Conservation (phyloP, 352 stramenopile species). For the Globisporangium polare region DNA sequence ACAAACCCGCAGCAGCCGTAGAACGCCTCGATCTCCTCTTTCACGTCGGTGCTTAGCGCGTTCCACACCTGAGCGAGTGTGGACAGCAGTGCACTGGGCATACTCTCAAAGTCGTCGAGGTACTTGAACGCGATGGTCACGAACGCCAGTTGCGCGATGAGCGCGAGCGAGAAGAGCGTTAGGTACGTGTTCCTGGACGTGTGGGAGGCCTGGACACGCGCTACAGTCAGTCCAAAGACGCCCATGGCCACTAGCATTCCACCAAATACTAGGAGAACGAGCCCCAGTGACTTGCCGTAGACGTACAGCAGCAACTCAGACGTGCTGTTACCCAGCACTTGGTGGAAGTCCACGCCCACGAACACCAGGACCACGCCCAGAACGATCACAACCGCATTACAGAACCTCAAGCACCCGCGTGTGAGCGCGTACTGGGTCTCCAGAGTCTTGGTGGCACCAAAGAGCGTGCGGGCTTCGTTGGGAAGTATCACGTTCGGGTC, state of each 20-base stretch:
- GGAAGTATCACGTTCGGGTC: slow-evolving; percentile 26
- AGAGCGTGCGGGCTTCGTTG: slow-evolving; percentile 41
- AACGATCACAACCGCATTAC: slow-evolving; percentile 29
- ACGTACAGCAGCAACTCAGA: slow-evolving; percentile 44
- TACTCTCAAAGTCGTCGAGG: slow-evolving; percentile 32
- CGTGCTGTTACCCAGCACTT: slow-evolving; percentile 53
- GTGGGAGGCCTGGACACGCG: slow-evolving; percentile 25
- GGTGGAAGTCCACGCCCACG: slow-evolving; percentile 44
- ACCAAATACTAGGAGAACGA: slow-evolving; percentile 26
- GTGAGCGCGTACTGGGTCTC: slow-evolving; percentile 34
- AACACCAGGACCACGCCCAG: slow-evolving; percentile 43
- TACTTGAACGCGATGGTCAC: slow-evolving; percentile 32
- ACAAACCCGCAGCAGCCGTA: slow-evolving; percentile 58
- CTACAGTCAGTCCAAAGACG: slow-evolving; percentile 22
- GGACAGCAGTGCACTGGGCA: slow-evolving; percentile 25
- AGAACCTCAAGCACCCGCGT: slow-evolving; percentile 26
- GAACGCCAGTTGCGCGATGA: slow-evolving; percentile 33
- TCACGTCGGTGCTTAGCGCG: slow-evolving; percentile 14
- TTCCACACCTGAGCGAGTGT: slow-evolving; percentile 29
- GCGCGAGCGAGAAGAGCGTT: slow-evolving; percentile 19
- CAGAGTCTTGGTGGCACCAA: slow-evolving; percentile 29
- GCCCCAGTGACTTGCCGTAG: slow-evolving; percentile 34
- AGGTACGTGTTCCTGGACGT: slow-evolving; percentile 29
- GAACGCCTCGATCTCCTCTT: slow-evolving; percentile 28
- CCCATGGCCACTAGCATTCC: slow-evolving; percentile 21